A percentile compares a stretch with the other conserved stretches of the same genome.
phyloP scores from a whole-genome alignment of 306 rosid species.

The Vachellia pachyceras region DNA sequence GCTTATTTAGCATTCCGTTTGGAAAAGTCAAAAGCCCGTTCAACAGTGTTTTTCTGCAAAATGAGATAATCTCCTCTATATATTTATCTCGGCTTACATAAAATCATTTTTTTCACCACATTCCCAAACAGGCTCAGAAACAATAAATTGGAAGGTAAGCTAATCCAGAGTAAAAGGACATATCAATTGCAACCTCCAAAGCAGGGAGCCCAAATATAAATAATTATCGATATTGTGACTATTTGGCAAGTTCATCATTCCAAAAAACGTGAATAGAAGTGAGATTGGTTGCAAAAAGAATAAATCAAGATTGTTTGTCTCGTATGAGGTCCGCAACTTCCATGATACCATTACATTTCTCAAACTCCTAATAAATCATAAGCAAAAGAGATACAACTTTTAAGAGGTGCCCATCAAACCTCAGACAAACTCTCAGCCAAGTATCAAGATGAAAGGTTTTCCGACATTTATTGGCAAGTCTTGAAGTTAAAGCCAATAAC shows the following conservation, averaged over 20 bases:
- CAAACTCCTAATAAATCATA: conserved; percentile 70
- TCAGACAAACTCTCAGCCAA: conserved; percentile 20
- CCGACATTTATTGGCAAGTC: conserved; percentile 22
- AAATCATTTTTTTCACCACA: too few species aligned
- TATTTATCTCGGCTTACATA: too few species aligned
- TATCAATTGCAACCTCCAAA: conserved; percentile 15
- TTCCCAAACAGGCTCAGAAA: too few species aligned
- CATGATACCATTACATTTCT: conserved; percentile 74
- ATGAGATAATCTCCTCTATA: too few species aligned
- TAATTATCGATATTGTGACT: conserved; percentile 12
- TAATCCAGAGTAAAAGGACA: neutral
- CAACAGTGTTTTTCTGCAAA: too few species aligned
- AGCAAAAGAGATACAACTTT: conserved; percentile 20
- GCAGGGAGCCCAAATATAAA: conserved; percentile 3
- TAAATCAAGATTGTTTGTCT: conserved; percentile 71
- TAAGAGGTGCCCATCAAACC: conserved; percentile 23
- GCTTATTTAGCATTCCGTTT: too few species aligned
- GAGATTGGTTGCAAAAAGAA: conserved; percentile 19
- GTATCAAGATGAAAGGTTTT: conserved; percentile 11
- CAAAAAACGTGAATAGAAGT: conserved; percentile 10
- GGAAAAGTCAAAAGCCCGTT: too few species aligned
- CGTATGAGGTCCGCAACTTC: conserved; percentile 88
- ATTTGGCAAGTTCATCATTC: conserved; percentile 6
- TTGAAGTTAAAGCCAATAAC: conserved; percentile 26
- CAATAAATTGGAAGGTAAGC: conserved; percentile 28